Percentiles rank a stretch among this genome's conserved stretches.
Evolutionary conservation across 2,329 filamentous ascomycete species (phyloP).

Genomic region (Saccharata proteae): DNA sequence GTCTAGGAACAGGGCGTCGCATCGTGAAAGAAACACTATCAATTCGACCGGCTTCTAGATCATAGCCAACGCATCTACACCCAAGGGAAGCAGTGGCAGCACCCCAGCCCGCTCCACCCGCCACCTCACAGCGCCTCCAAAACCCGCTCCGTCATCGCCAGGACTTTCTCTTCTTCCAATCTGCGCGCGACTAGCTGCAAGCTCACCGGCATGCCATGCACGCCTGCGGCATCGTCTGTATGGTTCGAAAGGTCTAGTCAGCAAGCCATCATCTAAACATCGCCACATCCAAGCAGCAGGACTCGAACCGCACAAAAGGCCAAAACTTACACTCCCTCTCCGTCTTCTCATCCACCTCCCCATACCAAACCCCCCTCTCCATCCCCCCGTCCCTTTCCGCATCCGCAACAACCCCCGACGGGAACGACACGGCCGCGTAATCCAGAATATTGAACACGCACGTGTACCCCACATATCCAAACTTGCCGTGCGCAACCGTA

Average conservation of each 20-base stretch:
- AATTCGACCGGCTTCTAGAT: too few species aligned
- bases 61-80: too few species aligned
- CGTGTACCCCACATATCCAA: slow-evolving; percentile 28
- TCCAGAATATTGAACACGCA: slow-evolving; percentile 38
- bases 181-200: slow-evolving; percentile 29
- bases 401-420: slow-evolving; percentile 21
- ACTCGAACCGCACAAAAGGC: neutral
- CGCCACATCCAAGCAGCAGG: neutral
- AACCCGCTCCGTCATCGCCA: slow-evolving; percentile 26
- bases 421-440: slow-evolving; percentile 34
- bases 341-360: slow-evolving; percentile 12
- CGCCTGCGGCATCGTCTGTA: slow-evolving; percentile 25
- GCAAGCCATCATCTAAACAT: too few species aligned
- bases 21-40: too few species aligned
- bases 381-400: slow-evolving; percentile 9
- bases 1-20: too few species aligned
- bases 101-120: neutral
- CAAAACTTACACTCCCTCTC: slow-evolving; percentile 28
- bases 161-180: slow-evolving; percentile 31
- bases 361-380: neutral
- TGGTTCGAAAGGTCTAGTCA: too few species aligned
- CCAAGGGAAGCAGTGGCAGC: too few species aligned
- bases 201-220: slow-evolving; percentile 33
- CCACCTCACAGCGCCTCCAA: slow-evolving; percentile 16
- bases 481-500: slow-evolving; percentile 11